Percentiles rank a stretch among this genome's conserved stretches.
phyloP scores from a whole-genome alignment of 305 asterid species.

The Fraxinus baroniana region DNA sequence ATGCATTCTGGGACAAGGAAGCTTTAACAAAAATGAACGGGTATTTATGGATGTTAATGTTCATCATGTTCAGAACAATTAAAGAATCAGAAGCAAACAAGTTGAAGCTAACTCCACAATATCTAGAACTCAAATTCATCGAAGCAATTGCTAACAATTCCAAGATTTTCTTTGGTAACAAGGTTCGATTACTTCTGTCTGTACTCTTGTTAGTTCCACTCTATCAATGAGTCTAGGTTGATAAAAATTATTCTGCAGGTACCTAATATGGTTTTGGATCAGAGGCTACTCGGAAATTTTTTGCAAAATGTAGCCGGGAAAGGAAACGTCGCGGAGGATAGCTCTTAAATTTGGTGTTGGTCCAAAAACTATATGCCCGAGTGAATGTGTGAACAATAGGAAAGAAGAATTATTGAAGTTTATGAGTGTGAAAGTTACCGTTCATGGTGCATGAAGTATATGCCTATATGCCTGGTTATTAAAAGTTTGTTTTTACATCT shows the following conservation, averaged over 20 bases:
- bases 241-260: constrained; percentile 49
- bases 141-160: constrained; percentile 92
- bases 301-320: constrained; percentile 44
- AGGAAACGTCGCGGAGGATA: constrained; percentile 25
- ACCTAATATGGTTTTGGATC: constrained; percentile 81
- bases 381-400: neutral
- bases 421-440: neutral
- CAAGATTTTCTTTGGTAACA: constrained; percentile 87
- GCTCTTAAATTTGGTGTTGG: neutral
- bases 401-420: neutral
- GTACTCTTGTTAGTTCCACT: neutral
- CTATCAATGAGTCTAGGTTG: constrained; percentile 14
- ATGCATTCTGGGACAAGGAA: neutral
- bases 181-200: constrained; percentile 42
- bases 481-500: neutral
- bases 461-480: neutral
- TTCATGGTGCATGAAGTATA: neutral
- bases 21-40: neutral
- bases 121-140: constrained; percentile 77
- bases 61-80: constrained; percentile 53
- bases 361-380: neutral
- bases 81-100: constrained; percentile 94
- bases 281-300: constrained; percentile 73
- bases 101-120: constrained; percentile 83
- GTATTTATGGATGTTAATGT: constrained; percentile 4